A percentile compares a stretch with the other conserved stretches of the same genome.
Conservation (phyloP, 192 early-diverging fungal species). For the Backusella luteola region DNA sequence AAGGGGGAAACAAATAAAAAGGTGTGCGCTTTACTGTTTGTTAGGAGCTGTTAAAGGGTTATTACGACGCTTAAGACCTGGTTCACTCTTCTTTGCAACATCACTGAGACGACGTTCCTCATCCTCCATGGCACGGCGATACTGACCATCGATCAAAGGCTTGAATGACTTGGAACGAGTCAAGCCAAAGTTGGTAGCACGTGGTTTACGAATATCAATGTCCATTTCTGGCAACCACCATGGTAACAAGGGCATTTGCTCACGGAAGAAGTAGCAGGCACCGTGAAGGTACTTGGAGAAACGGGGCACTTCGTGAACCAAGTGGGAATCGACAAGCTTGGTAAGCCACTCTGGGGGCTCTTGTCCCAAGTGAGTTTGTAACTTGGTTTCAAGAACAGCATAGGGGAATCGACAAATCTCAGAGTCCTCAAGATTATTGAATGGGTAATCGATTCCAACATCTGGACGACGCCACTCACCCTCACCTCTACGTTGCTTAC, state of each 20-base stretch:
- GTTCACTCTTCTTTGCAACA: conserved; percentile 42
- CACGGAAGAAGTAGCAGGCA: conserved; percentile 43
- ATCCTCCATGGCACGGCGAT: conserved; percentile 29
- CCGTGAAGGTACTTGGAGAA: conserved; percentile 53
- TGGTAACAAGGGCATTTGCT: conserved; percentile 44
- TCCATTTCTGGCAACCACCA: conserved; percentile 57
- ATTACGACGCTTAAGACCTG: conserved; percentile 12
- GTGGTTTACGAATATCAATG: conserved; percentile 50
- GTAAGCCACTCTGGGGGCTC: conserved; percentile 47
- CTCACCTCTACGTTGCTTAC: conserved; percentile 63
- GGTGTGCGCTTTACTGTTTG: not conserved
- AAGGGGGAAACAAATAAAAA: not conserved
- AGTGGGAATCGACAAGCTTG: conserved; percentile 39
- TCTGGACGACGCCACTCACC: conserved; percentile 41
- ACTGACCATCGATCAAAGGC: conserved; percentile 36
- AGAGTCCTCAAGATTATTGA: conserved; percentile 10
- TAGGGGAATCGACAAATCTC: conserved; percentile 41
- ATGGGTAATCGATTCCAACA: conserved; percentile 45
- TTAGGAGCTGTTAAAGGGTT: not conserved
- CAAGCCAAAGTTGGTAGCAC: conserved; percentile 33
- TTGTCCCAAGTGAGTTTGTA: conserved; percentile 49
- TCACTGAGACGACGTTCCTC: conserved; percentile 27
- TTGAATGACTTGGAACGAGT: conserved; percentile 39
- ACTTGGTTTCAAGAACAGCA: conserved; percentile 37
- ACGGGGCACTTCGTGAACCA: conserved; percentile 48